These are phyloP conservation scores for Mycena floridula DNA, from an alignment of 768 basidiomycete genomes.

Conservation along the genomic window DNA sequence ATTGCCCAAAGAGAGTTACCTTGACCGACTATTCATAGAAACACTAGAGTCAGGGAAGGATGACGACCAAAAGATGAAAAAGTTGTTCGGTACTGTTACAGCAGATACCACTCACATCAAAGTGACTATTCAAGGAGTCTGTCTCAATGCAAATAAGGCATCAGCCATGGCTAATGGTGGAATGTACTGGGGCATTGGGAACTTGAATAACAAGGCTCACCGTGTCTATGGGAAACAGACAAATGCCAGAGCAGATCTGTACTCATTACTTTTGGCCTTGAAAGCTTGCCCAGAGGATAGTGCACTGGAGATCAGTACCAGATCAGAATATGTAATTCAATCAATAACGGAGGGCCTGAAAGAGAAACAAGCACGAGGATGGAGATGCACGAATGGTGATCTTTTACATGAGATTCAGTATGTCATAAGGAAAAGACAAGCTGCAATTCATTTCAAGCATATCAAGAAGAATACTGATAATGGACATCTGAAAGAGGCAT, in stretches of 20 bases:
- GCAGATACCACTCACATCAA: too few relatives aligned
- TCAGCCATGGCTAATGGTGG: background rate
- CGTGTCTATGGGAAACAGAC: background rate
- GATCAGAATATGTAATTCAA: constrained; percentile 2
- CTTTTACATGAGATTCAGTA: background rate
- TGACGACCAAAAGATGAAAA: too few relatives aligned
- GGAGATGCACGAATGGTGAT: constrained; percentile 3
- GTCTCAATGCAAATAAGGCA: too few relatives aligned
- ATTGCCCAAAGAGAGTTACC: too few relatives aligned
- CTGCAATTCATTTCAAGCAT: background rate
- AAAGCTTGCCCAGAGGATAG: too few relatives aligned
- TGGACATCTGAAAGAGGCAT: background rate
- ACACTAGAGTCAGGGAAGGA: too few relatives aligned
- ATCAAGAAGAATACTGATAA: background rate
- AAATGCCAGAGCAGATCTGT: background rate
- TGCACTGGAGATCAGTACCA: too few relatives aligned
- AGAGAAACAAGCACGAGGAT: background rate
- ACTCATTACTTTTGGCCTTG: too few relatives aligned
- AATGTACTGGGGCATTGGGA: background rate
- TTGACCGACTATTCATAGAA: too few relatives aligned
- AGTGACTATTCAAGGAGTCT: too few relatives aligned
- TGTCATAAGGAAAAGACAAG: background rate
- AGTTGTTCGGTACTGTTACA: too few relatives aligned
- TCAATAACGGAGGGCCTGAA: background rate
- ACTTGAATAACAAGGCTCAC: background rate